phyloP scores from a whole-genome alignment of 2,329 filamentous ascomycete species.

The Alternaria longipes region DNA sequence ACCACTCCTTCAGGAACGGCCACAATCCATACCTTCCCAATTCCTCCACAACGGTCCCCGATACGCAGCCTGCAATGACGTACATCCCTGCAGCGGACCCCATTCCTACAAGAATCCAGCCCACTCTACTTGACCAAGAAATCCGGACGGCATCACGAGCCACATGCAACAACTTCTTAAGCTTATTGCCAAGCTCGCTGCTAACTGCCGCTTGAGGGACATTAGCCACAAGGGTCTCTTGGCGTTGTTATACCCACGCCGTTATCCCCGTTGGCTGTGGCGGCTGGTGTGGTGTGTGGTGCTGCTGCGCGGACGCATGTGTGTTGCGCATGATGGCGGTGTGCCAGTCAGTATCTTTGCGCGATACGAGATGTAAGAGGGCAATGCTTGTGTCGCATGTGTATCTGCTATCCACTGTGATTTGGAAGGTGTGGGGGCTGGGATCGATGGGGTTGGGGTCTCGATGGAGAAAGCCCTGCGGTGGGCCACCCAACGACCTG shows the following conservation, averaged over 20 bases:
- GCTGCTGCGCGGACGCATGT: background rate
- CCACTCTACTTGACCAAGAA: background rate
- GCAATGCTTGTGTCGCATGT: background rate
- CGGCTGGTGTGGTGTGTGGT: background rate
- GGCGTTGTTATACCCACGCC: background rate
- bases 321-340: background rate
- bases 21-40: background rate
- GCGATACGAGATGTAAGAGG: background rate
- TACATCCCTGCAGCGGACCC: background rate
- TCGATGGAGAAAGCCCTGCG: background rate
- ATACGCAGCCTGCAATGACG: background rate
- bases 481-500: background rate
- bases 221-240: background rate
- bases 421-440: constrained; percentile 1
- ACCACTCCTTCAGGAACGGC: background rate
- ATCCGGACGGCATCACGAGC: constrained; percentile 1
- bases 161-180: constrained; percentile 5
- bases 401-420: background rate
- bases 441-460: background rate
- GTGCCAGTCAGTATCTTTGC: background rate
- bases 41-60: background rate
- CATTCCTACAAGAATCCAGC: background rate
- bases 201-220: background rate
- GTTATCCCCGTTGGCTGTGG: background rate
- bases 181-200: constrained; percentile 5